These are phyloP conservation scores for Ananas comosus DNA, from an alignment of 176 grass and related monocot species.

Conservation along the genomic window DNA sequence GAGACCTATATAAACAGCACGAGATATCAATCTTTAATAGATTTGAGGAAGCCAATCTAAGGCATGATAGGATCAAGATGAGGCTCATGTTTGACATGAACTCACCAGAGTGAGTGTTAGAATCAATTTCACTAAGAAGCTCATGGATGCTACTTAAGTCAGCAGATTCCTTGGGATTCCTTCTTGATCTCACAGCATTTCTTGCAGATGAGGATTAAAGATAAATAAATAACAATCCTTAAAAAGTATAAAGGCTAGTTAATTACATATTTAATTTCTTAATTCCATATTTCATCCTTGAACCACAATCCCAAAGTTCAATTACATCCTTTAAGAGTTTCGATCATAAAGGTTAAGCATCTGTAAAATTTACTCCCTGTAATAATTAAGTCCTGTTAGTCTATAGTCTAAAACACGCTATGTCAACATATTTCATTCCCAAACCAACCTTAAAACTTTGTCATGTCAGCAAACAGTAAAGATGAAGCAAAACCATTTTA, in stretches of 20 bases:
- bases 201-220: slow-evolving; percentile 28
- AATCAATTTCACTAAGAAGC: slow-evolving; percentile 63
- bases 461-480: too few species aligned
- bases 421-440: too few species aligned
- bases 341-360: too few species aligned
- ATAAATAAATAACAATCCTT: slow-evolving; percentile 10
- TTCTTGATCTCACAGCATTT: slow-evolving; percentile 80
- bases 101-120: slow-evolving; percentile 61
- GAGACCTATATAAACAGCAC: slow-evolving; percentile 43
- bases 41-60: slow-evolving; percentile 13
- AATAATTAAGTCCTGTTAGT: too few species aligned
- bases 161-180: slow-evolving; percentile 63
- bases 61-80: not conserved
- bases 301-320: too few species aligned
- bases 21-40: slow-evolving; percentile 24
- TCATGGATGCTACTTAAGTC: slow-evolving; percentile 76
- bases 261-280: too few species aligned
- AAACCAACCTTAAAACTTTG: too few species aligned
- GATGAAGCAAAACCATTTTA: too few species aligned
- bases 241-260: not conserved
- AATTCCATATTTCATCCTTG: not conserved
- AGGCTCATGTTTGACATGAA: slow-evolving; percentile 19
- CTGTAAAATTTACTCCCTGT: too few species aligned
- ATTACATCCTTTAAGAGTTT: too few species aligned
- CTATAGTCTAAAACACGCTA: too few species aligned